Evolutionary conservation across 2,329 filamentous ascomycete genomes (phyloP).

Genomic region (Xylariaceae sp.): DNA sequence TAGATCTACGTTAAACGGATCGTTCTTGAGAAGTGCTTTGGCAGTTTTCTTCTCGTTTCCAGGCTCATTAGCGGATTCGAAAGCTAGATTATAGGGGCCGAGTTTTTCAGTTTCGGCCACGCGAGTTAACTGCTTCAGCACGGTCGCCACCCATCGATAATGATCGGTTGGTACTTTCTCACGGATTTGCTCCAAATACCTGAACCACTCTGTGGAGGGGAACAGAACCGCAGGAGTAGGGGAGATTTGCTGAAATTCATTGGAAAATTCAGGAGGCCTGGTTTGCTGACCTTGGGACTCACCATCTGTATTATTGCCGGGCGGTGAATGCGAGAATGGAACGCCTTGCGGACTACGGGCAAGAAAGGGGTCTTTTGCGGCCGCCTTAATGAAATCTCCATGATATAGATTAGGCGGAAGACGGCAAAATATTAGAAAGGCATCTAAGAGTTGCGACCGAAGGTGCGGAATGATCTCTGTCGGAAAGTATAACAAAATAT

Average conservation of each 20-base stretch:
- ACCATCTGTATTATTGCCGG: background rate
- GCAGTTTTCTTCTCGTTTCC: slow-evolving; percentile 62
- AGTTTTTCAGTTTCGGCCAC: slow-evolving; percentile 47
- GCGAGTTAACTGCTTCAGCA: slow-evolving; percentile 55
- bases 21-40: slow-evolving; percentile 67
- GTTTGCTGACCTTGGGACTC: slow-evolving; percentile 16
- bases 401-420: slow-evolving; percentile 49
- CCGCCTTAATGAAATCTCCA: slow-evolving; percentile 27
- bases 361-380: slow-evolving; percentile 52
- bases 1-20: slow-evolving; percentile 59
- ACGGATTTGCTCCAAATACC: slow-evolving; percentile 32
- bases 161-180: slow-evolving; percentile 34
- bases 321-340: slow-evolving; percentile 13
- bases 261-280: slow-evolving; percentile 24
- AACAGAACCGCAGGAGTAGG: slow-evolving; percentile 50
- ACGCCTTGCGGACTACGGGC: slow-evolving; percentile 35
- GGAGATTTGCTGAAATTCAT: slow-evolving; percentile 26
- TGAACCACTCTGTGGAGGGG: slow-evolving; percentile 42
- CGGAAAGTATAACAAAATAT: slow-evolving; percentile 55
- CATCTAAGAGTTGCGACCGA: slow-evolving; percentile 55
- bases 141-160: slow-evolving; percentile 46
- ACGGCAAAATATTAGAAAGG: slow-evolving; percentile 65
- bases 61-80: slow-evolving; percentile 56
- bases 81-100: slow-evolving; percentile 65
- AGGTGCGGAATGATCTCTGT: slow-evolving; percentile 33